Conservation (phyloP, 164 flowering plant genomes). For the Macadamia integrifolia region DNA sequence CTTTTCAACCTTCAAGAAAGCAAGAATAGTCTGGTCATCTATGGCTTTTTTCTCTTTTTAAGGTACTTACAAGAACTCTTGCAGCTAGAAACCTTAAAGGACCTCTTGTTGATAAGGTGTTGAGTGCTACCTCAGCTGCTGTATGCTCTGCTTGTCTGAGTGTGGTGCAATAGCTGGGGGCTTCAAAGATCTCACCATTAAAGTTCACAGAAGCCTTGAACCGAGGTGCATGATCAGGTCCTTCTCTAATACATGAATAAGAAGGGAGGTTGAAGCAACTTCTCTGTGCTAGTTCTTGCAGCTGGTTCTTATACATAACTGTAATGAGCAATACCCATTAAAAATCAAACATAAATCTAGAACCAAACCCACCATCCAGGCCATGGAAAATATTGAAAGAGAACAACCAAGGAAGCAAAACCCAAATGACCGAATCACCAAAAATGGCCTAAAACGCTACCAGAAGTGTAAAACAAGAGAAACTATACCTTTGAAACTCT, state of each 20-base stretch:
- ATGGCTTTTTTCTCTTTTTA: background rate
- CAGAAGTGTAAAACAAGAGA: background rate
- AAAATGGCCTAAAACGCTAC: background rate
- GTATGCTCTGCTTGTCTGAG: conserved; percentile 84
- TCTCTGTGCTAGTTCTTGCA: conserved; percentile 87
- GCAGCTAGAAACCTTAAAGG: conserved; percentile 71
- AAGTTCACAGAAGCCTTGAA: conserved; percentile 80
- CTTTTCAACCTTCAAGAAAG: too few species aligned
- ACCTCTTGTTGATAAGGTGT: conserved; percentile 48
- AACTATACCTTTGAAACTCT: conserved; percentile 1
- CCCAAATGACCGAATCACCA: background rate
- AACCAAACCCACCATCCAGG: background rate
- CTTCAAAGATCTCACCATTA: conserved; percentile 75
- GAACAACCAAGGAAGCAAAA: background rate
- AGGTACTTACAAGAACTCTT: conserved; percentile 56
- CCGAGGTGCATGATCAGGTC: conserved; percentile 90
- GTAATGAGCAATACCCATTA: conserved; percentile 1
- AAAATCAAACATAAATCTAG: background rate
- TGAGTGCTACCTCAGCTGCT: conserved; percentile 82
- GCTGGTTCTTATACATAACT: conserved; percentile 85
- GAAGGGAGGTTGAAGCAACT: conserved; percentile 84
- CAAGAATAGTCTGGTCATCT: background rate
- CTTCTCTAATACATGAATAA: conserved; percentile 65
- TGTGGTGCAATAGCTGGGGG: conserved; percentile 64
- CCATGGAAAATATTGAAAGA: too few species aligned